Evolutionary conservation across 2,329 filamentous ascomycete genomes (phyloP), one percentile per base, ranked within the genome.

Genomic region (Colletotrichum liriopes): DNA sequence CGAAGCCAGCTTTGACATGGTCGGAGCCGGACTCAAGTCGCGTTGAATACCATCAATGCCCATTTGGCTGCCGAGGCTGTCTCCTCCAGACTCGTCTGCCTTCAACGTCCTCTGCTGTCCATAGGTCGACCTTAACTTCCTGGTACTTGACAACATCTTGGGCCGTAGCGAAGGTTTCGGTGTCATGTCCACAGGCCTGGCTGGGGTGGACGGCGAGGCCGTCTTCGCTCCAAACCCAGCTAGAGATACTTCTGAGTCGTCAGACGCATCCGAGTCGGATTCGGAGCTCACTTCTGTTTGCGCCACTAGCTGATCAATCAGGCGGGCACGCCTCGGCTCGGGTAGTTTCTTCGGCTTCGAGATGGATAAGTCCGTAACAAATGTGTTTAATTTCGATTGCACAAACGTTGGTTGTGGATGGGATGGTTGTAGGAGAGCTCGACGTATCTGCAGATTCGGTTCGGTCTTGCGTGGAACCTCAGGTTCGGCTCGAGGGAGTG

Each of bases 31-130:
- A n/a, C 71, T 65, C 29, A 66, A 7, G 18, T 67, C 67, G 39
- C 35, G 54, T 69, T 79, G 60, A 67, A 37, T 71, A 72, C 69
- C 18, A 60, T 75, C 74, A 11, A 77, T 73, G 1, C 77, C 78
- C 11, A 79, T 63, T 9, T 79, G 67, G 23, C 73, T 76, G 20
- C 75, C 75, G 9, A 78, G 54, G 16, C 74, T 67, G 47, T 73
- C 74, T 63, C 52, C 71, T 67, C 73, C 16, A 66, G 58, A 59
- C 77, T 64, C 77, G 5, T 81, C 80, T 32, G 81, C 77, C 8
- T 82, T 75, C 75, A 84, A 80, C 2, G 82, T 82, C 49, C 82
- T 64, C 41, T 70, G 72, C 29, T 74, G 64, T 23, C 72, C 72
- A 26, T 75, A 75, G 16, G 72, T 75, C 18, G 62, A 70, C 26